Evolutionary conservation across 2,329 filamentous ascomycete genomes (phyloP), one percentile per base, ranked within the genome.

Genomic region (Furcasterigmium furcatum): DNA sequence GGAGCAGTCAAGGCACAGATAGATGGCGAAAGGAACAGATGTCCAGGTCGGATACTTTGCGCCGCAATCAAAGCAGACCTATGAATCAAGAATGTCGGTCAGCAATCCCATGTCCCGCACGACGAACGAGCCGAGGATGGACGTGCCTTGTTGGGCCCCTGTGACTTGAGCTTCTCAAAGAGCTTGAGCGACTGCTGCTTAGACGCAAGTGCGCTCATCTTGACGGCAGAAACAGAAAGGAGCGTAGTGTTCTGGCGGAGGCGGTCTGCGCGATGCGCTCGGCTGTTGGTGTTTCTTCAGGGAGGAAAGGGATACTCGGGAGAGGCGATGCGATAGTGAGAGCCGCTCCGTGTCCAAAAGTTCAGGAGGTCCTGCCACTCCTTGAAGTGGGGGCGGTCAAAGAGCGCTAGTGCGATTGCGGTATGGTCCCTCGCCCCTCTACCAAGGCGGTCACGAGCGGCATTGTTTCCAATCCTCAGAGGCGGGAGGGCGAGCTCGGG

Each of bases 31-130:
- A 10, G 92, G 91, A 25, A 96, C 91, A 7, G 92, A 97, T 8
- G 91, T 95, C 94, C 94, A 99, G 48, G 94, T 97, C 51, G 94
- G 94, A 64, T 96, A 96, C 73, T 97, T 97, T 61, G 91, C 87
- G 65, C 88, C 85, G 71, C 94, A 99, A 73, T 99, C 94, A 72
- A 99, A 99, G 79, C 94, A 99, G 74, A 95, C 82, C 91, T 95
- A 59, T 43, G 47, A 34, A 41, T 45, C 42, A 50, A 34, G 18
- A 22, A 35, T 45, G 19, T 34, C 40, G 41, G 36, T 52, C 39
- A 49, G 47, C 21, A 44, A 27, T 7, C 24, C 7, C 24, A 12
- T 7, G 24, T 27, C 24, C 24, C 24, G 24, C 24, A 12, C 24
- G 34, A 19, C 16, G 19, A 19, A 18, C n/a, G 34, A 18, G 34